These are phyloP conservation scores for Fusarium tupiense DNA, from an alignment of 2,329 filamentous ascomycete genomes.

Conservation along the genomic window DNA sequence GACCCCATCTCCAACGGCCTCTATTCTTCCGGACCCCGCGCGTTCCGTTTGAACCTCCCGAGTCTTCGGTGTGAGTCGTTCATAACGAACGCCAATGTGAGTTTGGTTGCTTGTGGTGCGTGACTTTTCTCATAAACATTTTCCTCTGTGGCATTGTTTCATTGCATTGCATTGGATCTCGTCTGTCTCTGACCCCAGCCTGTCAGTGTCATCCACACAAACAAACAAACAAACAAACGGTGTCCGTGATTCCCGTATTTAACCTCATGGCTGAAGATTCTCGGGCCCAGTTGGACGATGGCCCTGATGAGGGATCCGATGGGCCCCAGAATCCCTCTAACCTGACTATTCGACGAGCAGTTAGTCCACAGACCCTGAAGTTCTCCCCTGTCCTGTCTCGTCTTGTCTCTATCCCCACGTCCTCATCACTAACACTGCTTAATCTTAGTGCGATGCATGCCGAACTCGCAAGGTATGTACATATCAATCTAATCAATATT, in stretches of 20 bases:
- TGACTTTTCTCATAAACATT: background rate
- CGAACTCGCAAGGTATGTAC: constrained; percentile 47
- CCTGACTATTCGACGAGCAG: constrained; percentile 39
- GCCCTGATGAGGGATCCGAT: constrained; percentile 37
- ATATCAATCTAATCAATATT: constrained; percentile 25
- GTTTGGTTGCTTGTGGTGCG: background rate
- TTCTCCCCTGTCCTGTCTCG: background rate
- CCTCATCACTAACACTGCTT: constrained; percentile 20
- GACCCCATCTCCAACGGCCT: background rate
- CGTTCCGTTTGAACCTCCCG: constrained; percentile 17
- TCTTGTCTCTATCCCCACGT: background rate
- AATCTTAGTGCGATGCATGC: constrained; percentile 48
- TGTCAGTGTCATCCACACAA: background rate
- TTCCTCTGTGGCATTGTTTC: constrained; percentile 18
- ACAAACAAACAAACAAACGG: background rate
- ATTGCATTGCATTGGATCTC: background rate
- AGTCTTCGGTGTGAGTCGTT: background rate
- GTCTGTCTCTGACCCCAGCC: constrained; percentile 4
- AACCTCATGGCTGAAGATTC: constrained; percentile 28
- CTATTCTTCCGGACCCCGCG: constrained; percentile 34
- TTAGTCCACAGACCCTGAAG: constrained; percentile 20
- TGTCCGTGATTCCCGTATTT: constrained; percentile 12
- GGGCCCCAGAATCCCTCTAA: constrained; percentile 33
- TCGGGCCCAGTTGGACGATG: constrained; percentile 29
- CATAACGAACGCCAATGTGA: constrained; percentile 21